Evolutionary conservation across 1,284 basidiomycete species (phyloP), one percentile per base, ranked within the genome.

Genomic region (Ustilago bromivora): DNA sequence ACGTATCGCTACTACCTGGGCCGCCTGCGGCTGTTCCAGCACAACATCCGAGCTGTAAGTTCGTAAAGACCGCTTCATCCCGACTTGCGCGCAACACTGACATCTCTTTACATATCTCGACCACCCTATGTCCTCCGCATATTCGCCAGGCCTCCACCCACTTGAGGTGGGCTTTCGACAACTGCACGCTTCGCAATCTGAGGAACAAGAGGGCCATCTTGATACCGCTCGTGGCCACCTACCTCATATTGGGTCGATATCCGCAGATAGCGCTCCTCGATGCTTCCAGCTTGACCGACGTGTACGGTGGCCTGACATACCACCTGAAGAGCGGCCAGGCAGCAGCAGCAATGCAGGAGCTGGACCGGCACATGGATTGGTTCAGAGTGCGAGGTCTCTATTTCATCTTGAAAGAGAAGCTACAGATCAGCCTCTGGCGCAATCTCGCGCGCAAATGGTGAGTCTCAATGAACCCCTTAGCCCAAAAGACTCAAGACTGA

Each of bases 1-100:
- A 83, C 84, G 0, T 88, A 87, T 69, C 76, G 80, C 12, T 88
- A 87, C 73, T 87, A 88, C 61, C 72, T 87, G 15, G 87, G 87
- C 7, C 80, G 87, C 36, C 74, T 88, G 40, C 81, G 84, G 34
- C 77, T 88, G 7, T 86, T 86, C 53, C 87, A 88, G 55, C 80
- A 87, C 56, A 78, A 87, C 8, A 79, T 88, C 32, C 81, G 86
- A 19, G 76, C 80, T 35, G 84, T 84, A 61, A 59, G 82, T 66
- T 13, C 19, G 6, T 40, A 6, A 19, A 46, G 43, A 8, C n/a
- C 11, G 10, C 43, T 19, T n/a, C 8, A 7, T 19, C 11, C 43
- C 43, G 13, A n/a, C 23, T 28, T 28, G 23, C 36, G 10, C 3
- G 23, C n/a, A 13, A 19, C 23, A 32, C 40, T 57, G 23, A 43